A percentile compares a stretch with the other conserved stretches of the same genome.
These are phyloP conservation scores for Xanthoparmelia taractica DNA, from an alignment of 495 filamentous ascomycete genomes.

Conservation along the genomic window DNA sequence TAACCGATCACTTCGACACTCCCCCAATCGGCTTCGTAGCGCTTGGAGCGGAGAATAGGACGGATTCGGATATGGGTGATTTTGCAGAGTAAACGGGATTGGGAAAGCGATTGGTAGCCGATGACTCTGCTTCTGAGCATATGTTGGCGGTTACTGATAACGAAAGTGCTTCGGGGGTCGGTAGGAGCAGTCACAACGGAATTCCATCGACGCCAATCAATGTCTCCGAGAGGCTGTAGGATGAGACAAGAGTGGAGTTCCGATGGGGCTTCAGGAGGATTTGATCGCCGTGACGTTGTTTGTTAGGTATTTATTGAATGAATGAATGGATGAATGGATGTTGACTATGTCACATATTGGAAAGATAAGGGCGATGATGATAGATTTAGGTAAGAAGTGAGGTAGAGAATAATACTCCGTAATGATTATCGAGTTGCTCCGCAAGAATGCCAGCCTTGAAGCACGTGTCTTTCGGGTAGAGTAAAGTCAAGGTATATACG, in stretches of 20 bases:
- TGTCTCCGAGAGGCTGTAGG: not conserved
- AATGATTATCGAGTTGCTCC: not conserved
- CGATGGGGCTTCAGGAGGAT: not conserved
- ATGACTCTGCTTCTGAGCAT: not conserved
- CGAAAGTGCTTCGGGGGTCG: not conserved
- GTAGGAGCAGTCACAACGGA: not conserved
- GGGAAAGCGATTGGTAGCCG: not conserved
- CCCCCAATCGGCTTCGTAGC: not conserved
- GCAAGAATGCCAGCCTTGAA: constrained; percentile 1
- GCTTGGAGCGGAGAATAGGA: not conserved
- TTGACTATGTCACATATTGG: not conserved
- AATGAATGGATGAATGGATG: not conserved
- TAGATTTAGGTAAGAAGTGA: too few relatives aligned
- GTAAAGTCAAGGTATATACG: constrained; percentile 11
- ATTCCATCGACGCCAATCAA: not conserved
- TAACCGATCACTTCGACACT: not conserved
- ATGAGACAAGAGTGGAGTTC: not conserved
- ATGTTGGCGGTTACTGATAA: not conserved
- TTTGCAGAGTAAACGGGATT: not conserved
- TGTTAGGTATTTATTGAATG: not conserved
- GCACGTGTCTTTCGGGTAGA: constrained; percentile 17
- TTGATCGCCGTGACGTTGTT: not conserved
- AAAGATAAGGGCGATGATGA: too few relatives aligned
- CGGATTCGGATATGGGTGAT: not conserved
- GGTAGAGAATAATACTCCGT: too few relatives aligned